A percentile compares a stretch with the other conserved stretches of the same genome.
Conservation (phyloP, 176 grass and related monocot species). For the Phyllostachys edulis region DNA sequence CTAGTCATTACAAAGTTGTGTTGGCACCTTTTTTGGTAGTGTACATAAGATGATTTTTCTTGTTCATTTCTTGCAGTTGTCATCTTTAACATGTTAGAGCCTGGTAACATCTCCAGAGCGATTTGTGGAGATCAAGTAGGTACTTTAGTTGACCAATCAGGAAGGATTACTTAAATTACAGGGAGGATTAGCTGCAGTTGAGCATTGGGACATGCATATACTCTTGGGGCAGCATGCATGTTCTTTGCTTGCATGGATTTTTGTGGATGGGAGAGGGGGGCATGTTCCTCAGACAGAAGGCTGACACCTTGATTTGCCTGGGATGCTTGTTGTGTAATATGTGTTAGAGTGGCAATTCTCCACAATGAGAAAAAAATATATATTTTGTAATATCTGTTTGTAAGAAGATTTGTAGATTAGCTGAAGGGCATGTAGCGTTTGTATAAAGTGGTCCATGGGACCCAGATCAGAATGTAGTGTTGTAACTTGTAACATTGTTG, state of each 20-base stretch:
- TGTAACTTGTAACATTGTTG: constrained; percentile 34
- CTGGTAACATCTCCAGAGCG: constrained; percentile 82
- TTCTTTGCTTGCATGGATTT: constrained; percentile 21
- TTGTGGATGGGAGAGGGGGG: not conserved
- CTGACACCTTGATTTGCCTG: constrained; percentile 1
- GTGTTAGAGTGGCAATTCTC: constrained; percentile 23
- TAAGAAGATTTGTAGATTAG: constrained; percentile 40
- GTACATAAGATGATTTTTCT: constrained; percentile 20
- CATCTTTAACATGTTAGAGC: constrained; percentile 85
- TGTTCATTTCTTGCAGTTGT: constrained; percentile 66
- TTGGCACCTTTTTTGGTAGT: not conserved
- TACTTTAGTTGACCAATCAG: constrained; percentile 83
- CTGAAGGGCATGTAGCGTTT: constrained; percentile 4
- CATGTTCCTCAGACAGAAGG: constrained; percentile 22
- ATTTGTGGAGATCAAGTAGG: constrained; percentile 88
- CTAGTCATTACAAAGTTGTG: not conserved
- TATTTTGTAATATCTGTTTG: constrained; percentile 34
- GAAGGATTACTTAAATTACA: constrained; percentile 57
- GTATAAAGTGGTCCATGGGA: constrained; percentile 32
- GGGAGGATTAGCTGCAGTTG: not conserved
- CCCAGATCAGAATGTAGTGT: constrained; percentile 33
- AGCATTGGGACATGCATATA: constrained; percentile 13
- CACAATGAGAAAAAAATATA: not conserved
- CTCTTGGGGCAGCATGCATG: constrained; percentile 3
- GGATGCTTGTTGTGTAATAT: constrained; percentile 38